phyloP scores from a whole-genome alignment of 2,329 filamentous ascomycete genomes.

The Botryosphaeria dothidea region DNA sequence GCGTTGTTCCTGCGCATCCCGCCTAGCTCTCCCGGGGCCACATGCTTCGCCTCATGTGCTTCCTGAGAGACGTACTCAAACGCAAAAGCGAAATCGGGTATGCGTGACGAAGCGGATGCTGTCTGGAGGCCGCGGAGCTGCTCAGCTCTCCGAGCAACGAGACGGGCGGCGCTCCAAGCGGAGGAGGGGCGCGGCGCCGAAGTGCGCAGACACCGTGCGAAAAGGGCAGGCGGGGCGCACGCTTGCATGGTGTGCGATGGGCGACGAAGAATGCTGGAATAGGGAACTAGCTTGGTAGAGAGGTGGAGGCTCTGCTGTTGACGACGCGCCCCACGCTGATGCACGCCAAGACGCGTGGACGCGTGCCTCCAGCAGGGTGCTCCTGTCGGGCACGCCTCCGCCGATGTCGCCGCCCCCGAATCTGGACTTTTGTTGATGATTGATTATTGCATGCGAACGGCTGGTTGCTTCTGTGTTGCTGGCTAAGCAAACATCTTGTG shows the following conservation, averaged over 20 bases:
- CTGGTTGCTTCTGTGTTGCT: not conserved
- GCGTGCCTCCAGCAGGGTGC: not conserved
- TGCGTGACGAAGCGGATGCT: not conserved
- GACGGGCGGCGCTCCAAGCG: not conserved
- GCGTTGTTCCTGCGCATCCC: not conserved
- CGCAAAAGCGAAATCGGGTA: conserved; percentile 55
- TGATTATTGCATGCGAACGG: not conserved
- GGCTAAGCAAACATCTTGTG: not conserved
- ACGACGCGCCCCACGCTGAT: conserved; percentile 6
- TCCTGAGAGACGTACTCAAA: conserved; percentile 50
- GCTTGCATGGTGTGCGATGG: conserved; percentile 2
- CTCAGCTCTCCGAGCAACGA: not conserved
- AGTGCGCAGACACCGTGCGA: not conserved
- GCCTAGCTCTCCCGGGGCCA: not conserved
- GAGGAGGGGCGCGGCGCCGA: not conserved
- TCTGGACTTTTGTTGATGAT: not conserved
- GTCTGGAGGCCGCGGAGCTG: conserved; percentile 5
- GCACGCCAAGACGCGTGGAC: conserved; percentile 11
- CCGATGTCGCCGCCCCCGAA: not conserved
- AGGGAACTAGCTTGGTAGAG: not conserved
- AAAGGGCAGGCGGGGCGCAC: not conserved
- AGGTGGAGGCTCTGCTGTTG: conserved; percentile 1
- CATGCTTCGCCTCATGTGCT: not conserved
- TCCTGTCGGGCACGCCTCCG: not conserved
- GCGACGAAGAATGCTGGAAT: not conserved